Evolutionary conservation across 257 asterid genomes (phyloP).

Genomic region (Lycium barbarum): DNA sequence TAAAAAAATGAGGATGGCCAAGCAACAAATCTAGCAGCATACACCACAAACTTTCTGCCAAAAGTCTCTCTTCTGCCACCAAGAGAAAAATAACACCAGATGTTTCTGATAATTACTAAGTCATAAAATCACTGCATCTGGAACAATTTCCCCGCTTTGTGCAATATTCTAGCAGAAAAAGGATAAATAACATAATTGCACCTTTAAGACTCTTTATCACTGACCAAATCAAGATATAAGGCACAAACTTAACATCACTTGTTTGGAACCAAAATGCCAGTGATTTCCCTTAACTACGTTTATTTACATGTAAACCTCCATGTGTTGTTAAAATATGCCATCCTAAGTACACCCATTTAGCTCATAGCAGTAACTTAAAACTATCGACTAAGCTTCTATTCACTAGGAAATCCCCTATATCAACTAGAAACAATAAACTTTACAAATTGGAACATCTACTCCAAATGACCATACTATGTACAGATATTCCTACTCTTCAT

Average conservation of each 20-base stretch:
- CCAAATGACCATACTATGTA: slow-evolving; percentile 32
- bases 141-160: neutral
- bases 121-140: neutral
- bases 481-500: slow-evolving; percentile 44
- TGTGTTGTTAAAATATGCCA: neutral
- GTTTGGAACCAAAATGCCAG: slow-evolving; percentile 21
- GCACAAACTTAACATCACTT: neutral
- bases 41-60: neutral
- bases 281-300: neutral
- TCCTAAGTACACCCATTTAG: slow-evolving; percentile 27
- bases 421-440: slow-evolving; percentile 37
- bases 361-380: neutral
- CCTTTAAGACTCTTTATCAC: neutral
- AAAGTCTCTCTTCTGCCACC: neutral
- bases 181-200: neutral
- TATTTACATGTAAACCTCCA: slow-evolving; percentile 20
- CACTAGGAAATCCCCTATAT: slow-evolving; percentile 34
- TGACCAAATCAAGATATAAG: neutral
- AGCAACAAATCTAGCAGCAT: neutral
- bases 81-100: neutral
- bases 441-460: slow-evolving; percentile 47
- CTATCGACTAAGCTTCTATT: slow-evolving; percentile 28
- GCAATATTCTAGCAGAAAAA: neutral
- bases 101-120: neutral
- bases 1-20: neutral